Percentiles rank a stretch among this genome's conserved stretches.
These are phyloP conservation scores for Rhizoclosmatium globosum DNA, from an alignment of 192 early-diverging fungal species.

Conservation along the genomic window DNA sequence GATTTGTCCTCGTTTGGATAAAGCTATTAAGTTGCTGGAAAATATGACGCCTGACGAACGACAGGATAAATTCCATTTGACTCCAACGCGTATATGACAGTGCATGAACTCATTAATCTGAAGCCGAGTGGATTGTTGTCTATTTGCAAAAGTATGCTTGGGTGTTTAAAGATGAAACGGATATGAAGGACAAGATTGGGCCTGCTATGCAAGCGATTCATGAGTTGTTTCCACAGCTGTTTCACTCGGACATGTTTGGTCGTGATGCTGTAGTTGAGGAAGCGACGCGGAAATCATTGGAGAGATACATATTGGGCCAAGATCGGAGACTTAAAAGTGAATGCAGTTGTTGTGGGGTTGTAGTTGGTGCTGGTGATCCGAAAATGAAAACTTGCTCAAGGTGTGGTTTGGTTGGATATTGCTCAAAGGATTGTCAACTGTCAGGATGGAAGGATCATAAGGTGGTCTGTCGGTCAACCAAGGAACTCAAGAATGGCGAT, in stretches of 20 bases:
- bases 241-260: background rate
- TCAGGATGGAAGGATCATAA: background rate
- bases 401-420: background rate
- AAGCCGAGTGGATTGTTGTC: background rate
- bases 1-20: background rate
- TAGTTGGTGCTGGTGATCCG: background rate
- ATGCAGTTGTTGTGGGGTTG: background rate
- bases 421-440: background rate
- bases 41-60: background rate
- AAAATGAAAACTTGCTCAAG: background rate
- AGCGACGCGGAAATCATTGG: background rate
- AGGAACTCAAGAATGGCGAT: background rate
- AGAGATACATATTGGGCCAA: background rate
- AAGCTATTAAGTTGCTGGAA: background rate
- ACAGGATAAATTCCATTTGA: background rate
- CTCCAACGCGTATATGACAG: background rate
- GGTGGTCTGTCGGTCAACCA: background rate
- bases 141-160: background rate
- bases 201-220: background rate
- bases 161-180: background rate
- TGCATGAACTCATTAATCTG: background rate
- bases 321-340: background rate
- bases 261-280: background rate
- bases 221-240: background rate
- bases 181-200: background rate